Evolutionary conservation across 257 asterid species (phyloP), one percentile per base, ranked within the genome.

Genomic region (Euphrasia confusa): DNA sequence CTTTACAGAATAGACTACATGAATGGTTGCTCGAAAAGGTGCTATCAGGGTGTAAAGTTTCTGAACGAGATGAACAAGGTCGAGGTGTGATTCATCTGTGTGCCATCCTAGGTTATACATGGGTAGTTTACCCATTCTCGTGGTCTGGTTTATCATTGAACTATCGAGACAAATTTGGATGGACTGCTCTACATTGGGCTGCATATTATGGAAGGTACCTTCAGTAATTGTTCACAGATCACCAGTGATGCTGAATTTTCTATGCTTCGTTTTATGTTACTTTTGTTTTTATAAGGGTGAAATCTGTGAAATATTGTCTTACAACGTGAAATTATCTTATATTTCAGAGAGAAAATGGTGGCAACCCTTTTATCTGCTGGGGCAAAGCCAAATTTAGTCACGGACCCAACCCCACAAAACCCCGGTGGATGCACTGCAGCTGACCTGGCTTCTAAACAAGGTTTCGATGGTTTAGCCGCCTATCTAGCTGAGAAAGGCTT

Each of bases 111-210:
- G 96, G 94, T 63, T 93, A 93, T 77, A 77, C 91, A 12, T 93
- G 99, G 99, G 89, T 89, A 63, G 81, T 89, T 58, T 72, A 79
- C 74, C 99, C 85, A 11, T 93, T 72, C 70, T 78, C 89, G 11
- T 85, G 83, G 78, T 80, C 99, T 26, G 97, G 94, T 48, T 72
- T 93, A 70, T 87, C 99, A 3, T 24, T 93, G 79, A 95, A 93
- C 81, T 87, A 85, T 72, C 84, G 99, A 70, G 99, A 93, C 78
- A 89, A 87, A 76, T 70, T 26, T 67, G 97, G 99, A 66, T 89
- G 99, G 99, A 87, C 97, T 7, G 92, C 99, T 60, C 84, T 93
- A 72, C 99, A 93, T 64, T 89, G 95, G 96, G 99, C 99, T 61
- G 99, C 99, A 26, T 82, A 72, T 81, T 77, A 72, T 73, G 99